phyloP scores from a whole-genome alignment of 1,284 basidiomycete species.

The Mycosarcoma mackinlayi region DNA sequence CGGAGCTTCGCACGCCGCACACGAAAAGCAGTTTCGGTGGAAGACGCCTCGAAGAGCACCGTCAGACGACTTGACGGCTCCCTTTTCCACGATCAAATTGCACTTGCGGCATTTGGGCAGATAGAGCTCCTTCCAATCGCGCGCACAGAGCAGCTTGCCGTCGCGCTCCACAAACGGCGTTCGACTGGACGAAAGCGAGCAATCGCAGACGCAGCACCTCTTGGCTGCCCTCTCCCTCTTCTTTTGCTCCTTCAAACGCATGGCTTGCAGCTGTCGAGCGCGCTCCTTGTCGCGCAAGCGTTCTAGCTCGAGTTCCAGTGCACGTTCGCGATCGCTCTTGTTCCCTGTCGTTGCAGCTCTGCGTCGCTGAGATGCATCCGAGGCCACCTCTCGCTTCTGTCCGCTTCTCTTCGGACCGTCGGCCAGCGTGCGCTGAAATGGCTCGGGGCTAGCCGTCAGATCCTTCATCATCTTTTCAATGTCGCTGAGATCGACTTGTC shows the following conservation, averaged over 20 bases:
- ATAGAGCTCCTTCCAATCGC: slow-evolving; percentile 58
- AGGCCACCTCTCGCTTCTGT: neutral
- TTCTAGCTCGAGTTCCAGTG: slow-evolving; percentile 32
- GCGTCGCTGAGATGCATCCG: slow-evolving; percentile 1
- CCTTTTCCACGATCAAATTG: slow-evolving; percentile 44
- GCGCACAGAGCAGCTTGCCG: slow-evolving; percentile 53
- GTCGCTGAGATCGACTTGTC: slow-evolving; percentile 37
- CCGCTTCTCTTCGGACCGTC: neutral
- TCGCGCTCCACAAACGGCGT: slow-evolving; percentile 57
- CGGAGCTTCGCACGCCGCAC: slow-evolving; percentile 52
- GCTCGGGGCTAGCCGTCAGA: slow-evolving; percentile 34
- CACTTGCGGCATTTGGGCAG: slow-evolving; percentile 60
- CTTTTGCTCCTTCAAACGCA: slow-evolving; percentile 34
- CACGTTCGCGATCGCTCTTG: slow-evolving; percentile 32
- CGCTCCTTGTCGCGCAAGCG: slow-evolving; percentile 37
- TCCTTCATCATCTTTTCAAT: slow-evolving; percentile 56
- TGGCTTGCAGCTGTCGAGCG: slow-evolving; percentile 29
- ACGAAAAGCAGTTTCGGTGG: slow-evolving; percentile 55
- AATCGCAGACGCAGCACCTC: slow-evolving; percentile 51
- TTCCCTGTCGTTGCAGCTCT: slow-evolving; percentile 1
- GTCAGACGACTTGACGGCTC: slow-evolving; percentile 58
- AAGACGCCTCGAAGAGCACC: slow-evolving; percentile 57
- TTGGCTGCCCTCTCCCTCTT: slow-evolving; percentile 34
- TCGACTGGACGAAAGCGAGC: slow-evolving; percentile 47
- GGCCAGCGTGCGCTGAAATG: slow-evolving; percentile 16